Conservation (phyloP, 495 filamentous ascomycete genomes). For the Acidomyces sp. region DNA sequence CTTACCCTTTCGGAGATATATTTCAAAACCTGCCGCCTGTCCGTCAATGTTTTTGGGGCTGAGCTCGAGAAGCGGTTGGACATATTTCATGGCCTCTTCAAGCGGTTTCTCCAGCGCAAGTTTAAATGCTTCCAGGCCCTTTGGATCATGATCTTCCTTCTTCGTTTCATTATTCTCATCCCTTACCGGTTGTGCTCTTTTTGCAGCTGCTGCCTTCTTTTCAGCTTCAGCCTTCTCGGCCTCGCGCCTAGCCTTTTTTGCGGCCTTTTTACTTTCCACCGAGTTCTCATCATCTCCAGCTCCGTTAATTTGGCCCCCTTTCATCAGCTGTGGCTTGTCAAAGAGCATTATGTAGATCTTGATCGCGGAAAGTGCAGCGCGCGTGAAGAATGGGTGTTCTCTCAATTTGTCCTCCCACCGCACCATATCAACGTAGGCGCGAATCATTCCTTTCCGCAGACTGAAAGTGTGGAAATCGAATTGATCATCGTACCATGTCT, state of each 20-base stretch:
- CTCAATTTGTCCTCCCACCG: conserved; percentile 86
- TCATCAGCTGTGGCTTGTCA: conserved; percentile 58
- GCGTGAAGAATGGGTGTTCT: conserved; percentile 82
- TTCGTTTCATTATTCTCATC: conserved; percentile 41
- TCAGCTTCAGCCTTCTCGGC: conserved; percentile 73
- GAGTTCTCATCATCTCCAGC: conserved; percentile 44
- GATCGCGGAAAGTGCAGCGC: conserved; percentile 73
- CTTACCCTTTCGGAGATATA: conserved; percentile 66
- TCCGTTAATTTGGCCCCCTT: conserved; percentile 37
- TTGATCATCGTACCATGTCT: conserved; percentile 94
- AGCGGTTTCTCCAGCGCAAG: conserved; percentile 70
- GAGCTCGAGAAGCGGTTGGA: conserved; percentile 65
- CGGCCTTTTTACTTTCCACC: conserved; percentile 75
- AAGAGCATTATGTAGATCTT: conserved; percentile 66
- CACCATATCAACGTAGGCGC: conserved; percentile 91
- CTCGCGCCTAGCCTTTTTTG: conserved; percentile 92
- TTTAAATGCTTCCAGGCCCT: conserved; percentile 53
- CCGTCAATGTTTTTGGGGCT: conserved; percentile 69
- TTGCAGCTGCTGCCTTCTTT: conserved; percentile 63
- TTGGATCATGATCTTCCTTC: conserved; percentile 81
- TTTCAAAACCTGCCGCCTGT: conserved; percentile 80
- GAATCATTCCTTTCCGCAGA: conserved; percentile 82
- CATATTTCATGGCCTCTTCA: conserved; percentile 74
- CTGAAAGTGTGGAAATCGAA: conserved; percentile 99
- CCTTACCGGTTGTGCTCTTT: conserved; percentile 34